A percentile compares a stretch with the other conserved stretches of the same genome.
phyloP scores from a whole-genome alignment of 2,329 filamentous ascomycete genomes.

The Dothideomycetes sp. region DNA sequence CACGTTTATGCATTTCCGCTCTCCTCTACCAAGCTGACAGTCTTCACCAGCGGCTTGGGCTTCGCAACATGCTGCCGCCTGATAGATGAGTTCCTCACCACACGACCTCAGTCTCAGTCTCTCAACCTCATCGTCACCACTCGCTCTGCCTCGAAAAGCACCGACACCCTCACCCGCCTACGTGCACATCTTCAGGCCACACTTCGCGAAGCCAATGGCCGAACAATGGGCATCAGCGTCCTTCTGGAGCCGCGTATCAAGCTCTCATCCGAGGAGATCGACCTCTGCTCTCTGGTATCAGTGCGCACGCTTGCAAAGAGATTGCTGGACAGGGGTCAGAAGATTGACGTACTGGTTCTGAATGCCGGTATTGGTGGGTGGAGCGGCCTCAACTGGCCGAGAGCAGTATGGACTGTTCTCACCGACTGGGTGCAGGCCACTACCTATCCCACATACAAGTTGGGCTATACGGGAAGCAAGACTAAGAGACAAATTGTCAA shows the following conservation, averaged over 20 bases:
- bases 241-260: conserved; percentile 33
- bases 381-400: conserved; percentile 62
- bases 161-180: conserved; percentile 57
- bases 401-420: conserved; percentile 44
- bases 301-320: conserved; percentile 42
- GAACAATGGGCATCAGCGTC: conserved; percentile 26
- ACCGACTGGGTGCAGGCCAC: conserved; percentile 55
- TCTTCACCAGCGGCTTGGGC: conserved; percentile 77
- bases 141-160: conserved; percentile 61
- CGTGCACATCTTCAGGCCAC: conserved; percentile 48
- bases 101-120: conserved; percentile 53
- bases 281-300: conserved; percentile 45
- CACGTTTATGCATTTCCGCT: no score
- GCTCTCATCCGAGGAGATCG: conserved; percentile 46
- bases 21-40: no score
- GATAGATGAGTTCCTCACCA: conserved; percentile 77
- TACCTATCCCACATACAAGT: conserved; percentile 72
- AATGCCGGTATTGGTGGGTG: conserved; percentile 88
- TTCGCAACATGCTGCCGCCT: conserved; percentile 73
- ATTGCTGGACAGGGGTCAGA: conserved; percentile 48
- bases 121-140: conserved; percentile 78
- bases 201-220: conserved; percentile 21
- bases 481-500: conserved; percentile 44
- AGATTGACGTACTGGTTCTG: conserved; percentile 67
- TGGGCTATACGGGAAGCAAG: conserved; percentile 44